Conservation (phyloP, 176 grass and related monocot species). For the Triticum turgidum region DNA sequence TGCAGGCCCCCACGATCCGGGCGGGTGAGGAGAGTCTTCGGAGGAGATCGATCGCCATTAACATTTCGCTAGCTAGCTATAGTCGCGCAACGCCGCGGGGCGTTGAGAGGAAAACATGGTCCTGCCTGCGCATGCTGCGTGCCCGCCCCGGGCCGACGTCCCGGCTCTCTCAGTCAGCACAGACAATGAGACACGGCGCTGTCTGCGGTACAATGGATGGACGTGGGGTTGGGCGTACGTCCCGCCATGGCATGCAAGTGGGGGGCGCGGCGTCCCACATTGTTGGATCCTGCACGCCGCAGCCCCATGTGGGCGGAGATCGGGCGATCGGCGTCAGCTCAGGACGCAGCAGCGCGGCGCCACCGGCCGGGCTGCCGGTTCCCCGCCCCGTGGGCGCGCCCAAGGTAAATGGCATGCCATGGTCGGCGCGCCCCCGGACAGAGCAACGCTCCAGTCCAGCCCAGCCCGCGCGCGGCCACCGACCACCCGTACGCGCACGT, state of each 20-base stretch:
- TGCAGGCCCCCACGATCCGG: not conserved
- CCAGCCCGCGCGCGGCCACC: constrained; percentile 10
- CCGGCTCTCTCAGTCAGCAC: not conserved
- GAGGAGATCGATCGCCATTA: constrained; percentile 8
- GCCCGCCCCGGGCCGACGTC: not conserved
- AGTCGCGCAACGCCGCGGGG: not conserved
- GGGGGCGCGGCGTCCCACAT: constrained; percentile 27
- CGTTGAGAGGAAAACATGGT: not conserved
- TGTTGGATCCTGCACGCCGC: constrained; percentile 1
- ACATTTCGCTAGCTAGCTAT: not conserved
- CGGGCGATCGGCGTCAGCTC: not conserved
- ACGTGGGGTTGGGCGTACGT: not conserved
- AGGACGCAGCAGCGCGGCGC: not conserved
- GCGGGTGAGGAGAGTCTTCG: not conserved
- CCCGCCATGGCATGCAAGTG: not conserved
- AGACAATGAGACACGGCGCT: not conserved
- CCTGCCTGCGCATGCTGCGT: not conserved
- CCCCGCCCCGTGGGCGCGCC: not conserved
- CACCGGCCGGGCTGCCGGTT: not conserved
- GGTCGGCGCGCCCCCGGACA: constrained; percentile 23
- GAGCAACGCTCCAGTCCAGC: not conserved
- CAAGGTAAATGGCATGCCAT: not conserved
- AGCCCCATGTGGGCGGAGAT: constrained; percentile 21
- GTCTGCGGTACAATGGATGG: not conserved
- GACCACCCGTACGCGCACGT: constrained; percentile 6